A percentile compares a stretch with the other conserved stretches of the same genome.
Conservation (phyloP, 1,284 basidiomycete species). For the Microbotryum saponariae region DNA sequence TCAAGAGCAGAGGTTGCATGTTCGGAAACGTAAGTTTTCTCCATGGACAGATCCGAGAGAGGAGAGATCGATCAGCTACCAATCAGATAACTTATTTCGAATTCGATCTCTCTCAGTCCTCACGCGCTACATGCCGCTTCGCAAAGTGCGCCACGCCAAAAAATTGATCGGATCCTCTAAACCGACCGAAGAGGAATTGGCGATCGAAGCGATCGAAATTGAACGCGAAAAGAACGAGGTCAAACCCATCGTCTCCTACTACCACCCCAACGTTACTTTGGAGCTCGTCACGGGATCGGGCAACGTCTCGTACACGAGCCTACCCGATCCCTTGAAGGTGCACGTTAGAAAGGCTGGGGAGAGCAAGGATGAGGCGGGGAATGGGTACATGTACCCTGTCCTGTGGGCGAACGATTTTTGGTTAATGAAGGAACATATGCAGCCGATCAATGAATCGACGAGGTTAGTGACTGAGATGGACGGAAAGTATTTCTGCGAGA, state of each 20-base stretch:
- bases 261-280: slow-evolving; percentile 83
- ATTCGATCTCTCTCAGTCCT: slow-evolving; percentile 51
- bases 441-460: slow-evolving; percentile 40
- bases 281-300: slow-evolving; percentile 68
- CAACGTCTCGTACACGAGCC: slow-evolving; percentile 51
- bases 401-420: slow-evolving; percentile 94
- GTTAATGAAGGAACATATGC: slow-evolving; percentile 43
- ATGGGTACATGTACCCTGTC: slow-evolving; percentile 55
- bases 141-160: slow-evolving; percentile 70
- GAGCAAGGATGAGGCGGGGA: slow-evolving; percentile 1
- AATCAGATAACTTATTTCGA: too few relatives aligned
- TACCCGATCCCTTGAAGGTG: slow-evolving; percentile 55
- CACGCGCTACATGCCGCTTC: slow-evolving; percentile 68
- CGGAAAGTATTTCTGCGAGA: too few relatives aligned
- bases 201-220: slow-evolving; percentile 39
- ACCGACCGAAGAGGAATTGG: slow-evolving; percentile 47
- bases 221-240: slow-evolving; percentile 18
- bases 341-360: slow-evolving; percentile 5
- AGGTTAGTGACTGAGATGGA: neutral
- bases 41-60: neutral
- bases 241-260: slow-evolving; percentile 58
- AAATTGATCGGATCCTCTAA: slow-evolving; percentile 54
- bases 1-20: slow-evolving; percentile 52
- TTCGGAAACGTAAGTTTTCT: slow-evolving; percentile 62
- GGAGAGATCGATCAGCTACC: too few relatives aligned